phyloP scores from a whole-genome alignment of 73 alveolate species.

The Paramecium biaurelia region DNA sequence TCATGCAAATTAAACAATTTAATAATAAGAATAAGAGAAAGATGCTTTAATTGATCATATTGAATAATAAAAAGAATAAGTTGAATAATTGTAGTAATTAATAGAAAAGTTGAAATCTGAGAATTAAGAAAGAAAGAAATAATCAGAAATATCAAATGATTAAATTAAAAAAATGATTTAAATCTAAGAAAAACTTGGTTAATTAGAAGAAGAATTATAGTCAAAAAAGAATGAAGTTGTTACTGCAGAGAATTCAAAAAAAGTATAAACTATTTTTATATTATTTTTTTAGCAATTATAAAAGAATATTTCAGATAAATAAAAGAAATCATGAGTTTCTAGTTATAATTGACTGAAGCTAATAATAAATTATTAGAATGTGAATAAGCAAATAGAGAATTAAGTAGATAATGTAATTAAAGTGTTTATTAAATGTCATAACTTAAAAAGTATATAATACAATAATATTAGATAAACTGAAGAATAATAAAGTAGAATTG shows the following conservation, averaged over 20 bases:
- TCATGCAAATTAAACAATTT: neutral
- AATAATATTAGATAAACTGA: constrained; percentile 4
- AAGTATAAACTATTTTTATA: neutral
- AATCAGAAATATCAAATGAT: neutral
- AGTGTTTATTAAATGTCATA: neutral
- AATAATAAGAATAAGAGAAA: neutral
- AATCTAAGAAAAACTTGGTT: neutral
- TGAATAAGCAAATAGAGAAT: constrained; percentile 41
- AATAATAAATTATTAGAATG: constrained; percentile 7
- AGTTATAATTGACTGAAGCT: neutral
- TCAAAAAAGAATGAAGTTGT: neutral
- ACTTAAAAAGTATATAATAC: neutral
- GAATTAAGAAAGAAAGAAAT: neutral
- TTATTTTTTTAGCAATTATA: neutral
- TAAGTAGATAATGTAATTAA: constrained; percentile 7
- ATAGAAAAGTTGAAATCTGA: neutral
- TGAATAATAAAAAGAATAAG: neutral
- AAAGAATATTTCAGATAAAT: neutral
- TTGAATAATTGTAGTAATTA: neutral
- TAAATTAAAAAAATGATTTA: neutral
- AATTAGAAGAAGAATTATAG: neutral
- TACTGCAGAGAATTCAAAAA: neutral
- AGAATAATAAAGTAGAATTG: constrained; percentile 17
- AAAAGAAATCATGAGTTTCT: neutral
- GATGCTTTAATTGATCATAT: constrained; percentile 1